Evolutionary conservation across 73 alveolate species (phyloP).

Genomic region (Stentor roeselii): DNA sequence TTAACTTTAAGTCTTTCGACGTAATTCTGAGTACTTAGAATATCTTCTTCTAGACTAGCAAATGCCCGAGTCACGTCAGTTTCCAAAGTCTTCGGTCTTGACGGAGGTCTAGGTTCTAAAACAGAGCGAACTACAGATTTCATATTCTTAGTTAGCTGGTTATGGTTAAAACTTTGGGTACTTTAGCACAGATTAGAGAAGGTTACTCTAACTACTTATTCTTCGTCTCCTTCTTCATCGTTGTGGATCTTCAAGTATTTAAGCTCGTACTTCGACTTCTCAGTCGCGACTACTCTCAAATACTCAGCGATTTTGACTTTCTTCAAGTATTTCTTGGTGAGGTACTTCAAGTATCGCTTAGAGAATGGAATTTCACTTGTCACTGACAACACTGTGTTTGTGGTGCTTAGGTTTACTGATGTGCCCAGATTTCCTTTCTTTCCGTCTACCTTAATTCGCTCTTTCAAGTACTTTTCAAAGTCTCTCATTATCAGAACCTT

Average conservation of each 20-base stretch:
- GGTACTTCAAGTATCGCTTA: conserved; percentile 87
- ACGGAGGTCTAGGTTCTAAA: too few relatives aligned
- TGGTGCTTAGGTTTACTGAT: conserved; percentile 47
- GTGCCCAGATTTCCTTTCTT: conserved; percentile 59
- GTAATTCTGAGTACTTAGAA: too few relatives aligned
- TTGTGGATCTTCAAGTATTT: conserved; percentile 77
- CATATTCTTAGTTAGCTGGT: too few relatives aligned
- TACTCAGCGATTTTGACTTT: conserved; percentile 77
- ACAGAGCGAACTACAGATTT: too few relatives aligned
- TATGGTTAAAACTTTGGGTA: too few relatives aligned
- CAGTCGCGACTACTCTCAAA: conserved; percentile 74
- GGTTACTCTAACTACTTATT: conserved; percentile 11
- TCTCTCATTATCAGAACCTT: conserved; percentile 55
- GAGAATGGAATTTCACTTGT: conserved; percentile 70
- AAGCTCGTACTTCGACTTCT: conserved; percentile 73
- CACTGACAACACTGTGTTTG: conserved; percentile 44
- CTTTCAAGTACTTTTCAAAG: conserved; percentile 53
- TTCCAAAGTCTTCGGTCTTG: too few relatives aligned
- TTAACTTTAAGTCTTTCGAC: too few relatives aligned
- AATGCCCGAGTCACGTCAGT: too few relatives aligned
- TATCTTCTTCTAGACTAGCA: too few relatives aligned
- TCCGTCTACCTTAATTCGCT: conserved; percentile 53
- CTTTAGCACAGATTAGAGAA: conserved; percentile 13
- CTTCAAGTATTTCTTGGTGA: conserved; percentile 85
- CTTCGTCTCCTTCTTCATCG: conserved; percentile 71